phyloP scores from a whole-genome alignment of 306 rosid species.

The Inga leiocalycina region DNA sequence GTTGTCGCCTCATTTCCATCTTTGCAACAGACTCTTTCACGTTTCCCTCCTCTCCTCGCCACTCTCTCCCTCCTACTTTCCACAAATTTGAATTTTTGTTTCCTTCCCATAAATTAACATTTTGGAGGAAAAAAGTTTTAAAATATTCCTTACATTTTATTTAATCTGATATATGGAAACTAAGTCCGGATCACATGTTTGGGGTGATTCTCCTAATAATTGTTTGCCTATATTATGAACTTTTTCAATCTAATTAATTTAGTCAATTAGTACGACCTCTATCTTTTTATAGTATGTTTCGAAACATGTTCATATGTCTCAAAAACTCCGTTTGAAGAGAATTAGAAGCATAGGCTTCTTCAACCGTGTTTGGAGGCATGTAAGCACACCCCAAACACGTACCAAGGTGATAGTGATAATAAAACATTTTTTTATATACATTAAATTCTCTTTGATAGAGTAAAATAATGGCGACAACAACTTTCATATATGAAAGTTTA shows the following conservation, averaged over 20 bases:
- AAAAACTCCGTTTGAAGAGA: too few species aligned
- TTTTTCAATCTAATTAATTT: background rate
- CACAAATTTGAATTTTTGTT: background rate
- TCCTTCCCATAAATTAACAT: background rate
- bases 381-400: background rate
- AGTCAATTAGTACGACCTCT: background rate
- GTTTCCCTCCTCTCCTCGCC: background rate
- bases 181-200: background rate
- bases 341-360: background rate
- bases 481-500: background rate
- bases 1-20: background rate
- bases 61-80: background rate
- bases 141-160: background rate
- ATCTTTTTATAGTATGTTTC: background rate
- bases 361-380: background rate
- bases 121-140: background rate
- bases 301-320: too few species aligned
- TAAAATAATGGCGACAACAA: background rate
- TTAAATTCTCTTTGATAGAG: background rate
- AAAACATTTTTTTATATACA: background rate
- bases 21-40: background rate
- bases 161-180: background rate
- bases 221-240: background rate
- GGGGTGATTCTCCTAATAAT: background rate
- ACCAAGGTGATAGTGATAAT: background rate